Base-by-base conservation (phyloP, 768 basidiomycete species). In the Naematelia aurantialba region DNA sequence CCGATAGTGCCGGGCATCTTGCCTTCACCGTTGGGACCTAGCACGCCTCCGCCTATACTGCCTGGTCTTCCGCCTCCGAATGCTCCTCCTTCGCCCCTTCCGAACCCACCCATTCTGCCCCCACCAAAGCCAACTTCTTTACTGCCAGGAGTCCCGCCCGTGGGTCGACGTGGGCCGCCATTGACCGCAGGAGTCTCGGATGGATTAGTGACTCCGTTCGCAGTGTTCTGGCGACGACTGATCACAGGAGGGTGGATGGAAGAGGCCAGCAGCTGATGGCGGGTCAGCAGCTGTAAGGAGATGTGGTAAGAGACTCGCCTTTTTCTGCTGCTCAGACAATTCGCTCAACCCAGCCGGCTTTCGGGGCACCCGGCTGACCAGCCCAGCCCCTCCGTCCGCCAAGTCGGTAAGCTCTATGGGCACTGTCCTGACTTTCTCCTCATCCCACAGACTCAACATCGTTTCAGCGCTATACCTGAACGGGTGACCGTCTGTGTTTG, bases 251-350 rank as follows among this genome's bases (percentile, higher is more conserved):
- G 34, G 34, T 39, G 34, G 34, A 39, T 39, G 34, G 34, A 39
- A 39, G 34, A 39, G 34, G 34, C 34, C 34, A 39, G 17, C 8
- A 39, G 34, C 34, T 39, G 17, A 39, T 39, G 8, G 34, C n/a
- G 34, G 17, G 17, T 39, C 34, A 39, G 34, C 34, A 39, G 34
- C 39, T 48, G 17, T 11, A 45, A 34, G 50, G 26, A 51, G 27
- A 48, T 27, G 24, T 50, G 25, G n/a, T 22, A 11, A 22, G 8
- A 30, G 58, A 74, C 82, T 69, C 69, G 91, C 91, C 88, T 91
- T 93, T 81, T 87, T 90, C 81, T 94, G 91, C 21, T 80, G 79
- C 53, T 91, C 89, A 58, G 80, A 81, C 84, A 89, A 83, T 72
- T 93, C 92, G 65, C 85, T 86, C 67, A 91, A 70, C 42, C 84